Percentiles rank a stretch among this genome's conserved stretches.
Conservation (phyloP, 2,329 filamentous ascomycete genomes). For the Metarhizium album region DNA sequence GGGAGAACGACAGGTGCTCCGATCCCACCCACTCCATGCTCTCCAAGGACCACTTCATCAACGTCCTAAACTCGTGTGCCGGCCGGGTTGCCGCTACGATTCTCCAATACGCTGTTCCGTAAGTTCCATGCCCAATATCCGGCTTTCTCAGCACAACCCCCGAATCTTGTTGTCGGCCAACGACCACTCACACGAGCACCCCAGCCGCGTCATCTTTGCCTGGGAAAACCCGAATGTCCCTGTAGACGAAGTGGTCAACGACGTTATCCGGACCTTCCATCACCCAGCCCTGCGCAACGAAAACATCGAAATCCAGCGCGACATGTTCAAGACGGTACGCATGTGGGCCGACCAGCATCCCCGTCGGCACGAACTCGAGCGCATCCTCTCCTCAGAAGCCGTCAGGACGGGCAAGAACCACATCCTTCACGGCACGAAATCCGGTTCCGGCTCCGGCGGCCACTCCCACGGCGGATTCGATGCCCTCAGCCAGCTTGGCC, state of each 20-base stretch:
- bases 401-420: conserved; percentile 81
- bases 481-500: conserved; percentile 33
- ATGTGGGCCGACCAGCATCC: conserved; percentile 65
- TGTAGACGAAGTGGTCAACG: conserved; percentile 72
- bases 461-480: conserved; percentile 34
- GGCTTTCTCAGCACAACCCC: no score
- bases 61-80: conserved; percentile 67
- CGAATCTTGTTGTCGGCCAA: not conserved
- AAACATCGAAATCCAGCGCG: conserved; percentile 65
- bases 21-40: conserved; percentile 77
- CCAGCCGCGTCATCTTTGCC: conserved; percentile 65
- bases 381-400: conserved; percentile 69
- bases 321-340: conserved; percentile 82
- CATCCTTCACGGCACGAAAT: conserved; percentile 29
- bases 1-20: conserved; percentile 63
- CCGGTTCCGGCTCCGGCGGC: conserved; percentile 20
- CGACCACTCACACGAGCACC: not conserved
- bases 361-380: conserved; percentile 58
- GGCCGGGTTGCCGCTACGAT: conserved; percentile 64
- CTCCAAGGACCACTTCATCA: conserved; percentile 77
- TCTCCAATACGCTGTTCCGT: conserved; percentile 77
- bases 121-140: conserved; percentile 22
- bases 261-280: conserved; percentile 77
- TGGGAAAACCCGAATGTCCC: conserved; percentile 83
- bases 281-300: conserved; percentile 77